A percentile compares a stretch with the other conserved stretches of the same genome.
These are phyloP conservation scores for Didymella glomerata DNA, from an alignment of 2,329 filamentous ascomycete species.

Conservation along the genomic window DNA sequence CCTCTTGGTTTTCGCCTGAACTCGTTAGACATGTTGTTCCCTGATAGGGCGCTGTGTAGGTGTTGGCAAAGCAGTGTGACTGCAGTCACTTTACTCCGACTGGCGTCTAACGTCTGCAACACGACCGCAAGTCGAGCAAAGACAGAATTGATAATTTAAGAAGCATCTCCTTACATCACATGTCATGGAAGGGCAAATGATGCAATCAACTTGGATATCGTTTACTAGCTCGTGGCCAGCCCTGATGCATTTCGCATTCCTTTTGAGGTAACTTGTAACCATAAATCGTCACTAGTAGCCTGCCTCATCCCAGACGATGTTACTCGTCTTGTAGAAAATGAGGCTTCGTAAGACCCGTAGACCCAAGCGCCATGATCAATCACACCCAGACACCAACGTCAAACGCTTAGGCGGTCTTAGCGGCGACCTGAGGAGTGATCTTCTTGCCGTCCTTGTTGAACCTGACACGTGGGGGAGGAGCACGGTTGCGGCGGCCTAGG, in stretches of 20 bases:
- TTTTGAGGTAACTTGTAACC: slow-evolving; percentile 41
- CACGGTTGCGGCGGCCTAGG: slow-evolving; percentile 93
- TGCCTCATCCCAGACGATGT: slow-evolving; percentile 43
- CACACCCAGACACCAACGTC: slow-evolving; percentile 24
- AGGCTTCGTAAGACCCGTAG: slow-evolving; percentile 47
- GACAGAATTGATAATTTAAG: background rate
- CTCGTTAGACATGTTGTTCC: background rate
- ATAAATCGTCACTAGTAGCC: slow-evolving; percentile 45
- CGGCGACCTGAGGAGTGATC: slow-evolving; percentile 87
- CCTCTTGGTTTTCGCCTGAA: background rate
- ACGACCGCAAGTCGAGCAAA: background rate
- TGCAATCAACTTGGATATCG: slow-evolving; percentile 48
- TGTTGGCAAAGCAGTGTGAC: background rate
- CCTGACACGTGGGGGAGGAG: slow-evolving; percentile 93
- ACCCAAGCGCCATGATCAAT: slow-evolving; percentile 50
- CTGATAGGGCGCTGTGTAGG: background rate
- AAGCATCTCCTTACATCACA: background rate
- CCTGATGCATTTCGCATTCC: slow-evolving; percentile 39
- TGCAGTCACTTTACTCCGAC: background rate
- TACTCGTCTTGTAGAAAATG: slow-evolving; percentile 48
- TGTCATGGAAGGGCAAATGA: slow-evolving; percentile 6
- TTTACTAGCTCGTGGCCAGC: slow-evolving; percentile 50
- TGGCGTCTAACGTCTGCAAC: background rate
- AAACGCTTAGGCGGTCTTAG: slow-evolving; percentile 59
- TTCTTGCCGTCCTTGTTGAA: slow-evolving; percentile 99